Percentiles rank a stretch among this genome's conserved stretches.
These are phyloP conservation scores for Sphagnum contortum DNA, from an alignment of 225 moss, liverwort and hornwort species.

Conservation along the genomic window DNA sequence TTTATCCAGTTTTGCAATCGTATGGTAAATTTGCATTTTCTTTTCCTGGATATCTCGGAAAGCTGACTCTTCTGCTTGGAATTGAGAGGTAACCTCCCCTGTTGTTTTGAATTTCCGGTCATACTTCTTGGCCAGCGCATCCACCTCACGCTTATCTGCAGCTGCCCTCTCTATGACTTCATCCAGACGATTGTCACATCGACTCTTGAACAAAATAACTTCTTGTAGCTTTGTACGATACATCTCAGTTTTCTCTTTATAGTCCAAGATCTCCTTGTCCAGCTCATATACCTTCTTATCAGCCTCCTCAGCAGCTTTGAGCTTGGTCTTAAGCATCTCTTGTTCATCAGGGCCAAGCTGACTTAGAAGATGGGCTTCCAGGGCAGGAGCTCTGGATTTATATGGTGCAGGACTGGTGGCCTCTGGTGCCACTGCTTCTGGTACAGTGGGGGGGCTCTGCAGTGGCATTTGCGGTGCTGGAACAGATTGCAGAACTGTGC, in stretches of 20 bases:
- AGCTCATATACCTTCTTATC: conserved; percentile 48
- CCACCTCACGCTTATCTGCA: conserved; percentile 97
- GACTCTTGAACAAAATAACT: conserved; percentile 96
- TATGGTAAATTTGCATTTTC: conserved; percentile 53
- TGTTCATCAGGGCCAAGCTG: conserved; percentile 63
- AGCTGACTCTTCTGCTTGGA: conserved; percentile 71
- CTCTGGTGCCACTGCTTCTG: conserved; percentile 8
- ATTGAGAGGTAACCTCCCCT: conserved; percentile 76
- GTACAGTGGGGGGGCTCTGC: conserved; percentile 31
- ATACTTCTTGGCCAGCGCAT: conserved; percentile 82
- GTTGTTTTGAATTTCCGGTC: conserved; percentile 96
- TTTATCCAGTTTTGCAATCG: conserved; percentile 59
- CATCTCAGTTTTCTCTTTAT: conserved; percentile 83
- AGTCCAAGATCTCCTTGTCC: conserved; percentile 80
- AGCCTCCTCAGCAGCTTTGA: conserved; percentile 43
- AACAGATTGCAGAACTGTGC: conserved; percentile 30
- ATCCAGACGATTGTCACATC: conserved; percentile 83
- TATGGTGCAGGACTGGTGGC: conserved; percentile 33
- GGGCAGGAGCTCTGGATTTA: conserved; percentile 72
- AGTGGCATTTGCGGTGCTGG: conserved; percentile 48
- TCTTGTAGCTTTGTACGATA: conserved; percentile 91
- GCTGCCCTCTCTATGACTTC: conserved; percentile 89
- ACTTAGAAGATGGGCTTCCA: conserved; percentile 64
- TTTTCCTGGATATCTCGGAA: conserved; percentile 73
- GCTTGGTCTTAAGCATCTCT: conserved; percentile 38